phyloP scores from a whole-genome alignment of 1,139 yeast species.

The Yamadazyma atmosphaerica region DNA sequence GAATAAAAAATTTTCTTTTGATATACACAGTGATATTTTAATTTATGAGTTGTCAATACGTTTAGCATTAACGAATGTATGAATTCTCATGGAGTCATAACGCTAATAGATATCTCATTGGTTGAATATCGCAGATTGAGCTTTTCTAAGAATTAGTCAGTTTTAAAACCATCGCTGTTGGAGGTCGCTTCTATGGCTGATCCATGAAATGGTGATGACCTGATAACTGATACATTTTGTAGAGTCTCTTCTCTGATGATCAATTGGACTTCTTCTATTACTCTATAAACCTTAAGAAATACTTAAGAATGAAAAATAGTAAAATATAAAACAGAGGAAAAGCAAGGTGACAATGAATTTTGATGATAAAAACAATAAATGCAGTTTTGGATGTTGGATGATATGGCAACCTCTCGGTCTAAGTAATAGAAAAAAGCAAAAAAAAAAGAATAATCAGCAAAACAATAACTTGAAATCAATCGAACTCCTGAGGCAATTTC shows the following conservation, averaged over 20 bases:
- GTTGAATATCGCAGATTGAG: conserved; percentile 10
- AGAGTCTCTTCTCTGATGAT: background rate
- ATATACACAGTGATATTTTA: conserved; percentile 2
- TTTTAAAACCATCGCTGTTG: conserved; percentile 85
- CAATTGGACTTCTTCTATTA: conserved; percentile 1
- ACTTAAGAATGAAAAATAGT: conserved; percentile 1
- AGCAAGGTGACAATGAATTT: background rate
- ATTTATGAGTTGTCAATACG: conserved; percentile 8
- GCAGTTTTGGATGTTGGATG: background rate
- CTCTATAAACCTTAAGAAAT: conserved; percentile 2
- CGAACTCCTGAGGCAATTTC: no score
- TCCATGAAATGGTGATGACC: conserved; percentile 82
- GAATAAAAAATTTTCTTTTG: conserved; percentile 7
- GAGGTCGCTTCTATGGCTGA: conserved; percentile 75
- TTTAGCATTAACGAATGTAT: conserved; percentile 10
- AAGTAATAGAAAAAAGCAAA: conserved; percentile 1
- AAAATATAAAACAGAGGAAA: background rate
- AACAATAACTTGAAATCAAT: background rate
- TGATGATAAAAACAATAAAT: background rate
- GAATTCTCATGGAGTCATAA: background rate
- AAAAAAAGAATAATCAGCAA: background rate
- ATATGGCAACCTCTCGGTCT: background rate
- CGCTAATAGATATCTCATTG: conserved; percentile 6
- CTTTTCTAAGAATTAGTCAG: conserved; percentile 23
- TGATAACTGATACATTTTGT: conserved; percentile 70